A percentile compares a stretch with the other conserved stretches of the same genome.
These are phyloP conservation scores for Sugiyamaella marilandica DNA, from an alignment of 805 yeast species.

Conservation along the genomic window DNA sequence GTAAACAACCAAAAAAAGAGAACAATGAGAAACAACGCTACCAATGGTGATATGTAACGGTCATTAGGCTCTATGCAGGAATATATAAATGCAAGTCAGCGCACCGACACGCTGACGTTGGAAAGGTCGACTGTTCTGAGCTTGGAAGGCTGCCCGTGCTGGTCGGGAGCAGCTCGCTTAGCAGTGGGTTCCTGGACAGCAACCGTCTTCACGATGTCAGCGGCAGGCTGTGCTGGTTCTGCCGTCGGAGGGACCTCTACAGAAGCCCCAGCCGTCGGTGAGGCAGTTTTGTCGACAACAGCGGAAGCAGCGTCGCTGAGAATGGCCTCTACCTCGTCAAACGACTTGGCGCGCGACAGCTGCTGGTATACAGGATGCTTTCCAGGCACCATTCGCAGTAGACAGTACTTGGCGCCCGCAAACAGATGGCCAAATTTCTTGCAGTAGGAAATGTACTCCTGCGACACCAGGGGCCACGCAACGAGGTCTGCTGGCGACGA, in stretches of 20 bases:
- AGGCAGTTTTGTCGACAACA: too few species aligned
- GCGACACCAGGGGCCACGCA: constrained; percentile 51
- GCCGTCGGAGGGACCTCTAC: too few species aligned
- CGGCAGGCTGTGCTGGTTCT: background rate
- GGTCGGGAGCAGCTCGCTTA: background rate
- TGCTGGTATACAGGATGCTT: constrained; percentile 54
- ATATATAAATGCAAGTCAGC: background rate
- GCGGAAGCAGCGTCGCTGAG: background rate
- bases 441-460: constrained; percentile 55
- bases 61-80: background rate
- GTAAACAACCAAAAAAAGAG: too few species aligned
- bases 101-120: background rate
- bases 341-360: constrained; percentile 52
- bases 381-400: constrained; percentile 76
- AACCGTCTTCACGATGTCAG: background rate
- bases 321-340: constrained; percentile 9
- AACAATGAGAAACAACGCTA: too few species aligned
- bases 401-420: constrained; percentile 76
- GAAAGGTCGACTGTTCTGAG: background rate
- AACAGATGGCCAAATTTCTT: constrained; percentile 53
- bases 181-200: background rate
- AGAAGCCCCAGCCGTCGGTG: too few species aligned
- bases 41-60: too few species aligned
- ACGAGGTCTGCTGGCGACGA: constrained; percentile 32
- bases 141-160: background rate